phyloP scores from a whole-genome alignment of 371 early-diverging fungal genomes.

The Cokeromyces recurvatus region DNA sequence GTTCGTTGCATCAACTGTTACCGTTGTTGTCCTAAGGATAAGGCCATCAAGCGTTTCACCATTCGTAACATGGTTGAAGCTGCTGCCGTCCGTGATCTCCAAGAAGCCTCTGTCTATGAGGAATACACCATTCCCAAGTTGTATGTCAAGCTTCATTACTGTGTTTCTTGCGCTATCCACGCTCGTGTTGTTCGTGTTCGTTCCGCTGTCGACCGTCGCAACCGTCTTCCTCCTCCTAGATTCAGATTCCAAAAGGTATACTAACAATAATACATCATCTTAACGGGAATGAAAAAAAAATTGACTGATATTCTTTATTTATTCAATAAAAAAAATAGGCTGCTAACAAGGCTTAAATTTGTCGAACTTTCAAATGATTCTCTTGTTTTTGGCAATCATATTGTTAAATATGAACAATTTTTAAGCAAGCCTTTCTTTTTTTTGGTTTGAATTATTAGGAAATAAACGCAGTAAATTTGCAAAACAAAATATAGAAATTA shows the following conservation, averaged over 20 bases:
- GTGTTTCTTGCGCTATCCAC: conserved; percentile 99
- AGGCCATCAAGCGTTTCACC: conserved; percentile 98
- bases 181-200: conserved; percentile 96
- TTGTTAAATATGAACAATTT: no score
- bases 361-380: no score
- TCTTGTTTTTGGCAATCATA: no score
- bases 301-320: background rate
- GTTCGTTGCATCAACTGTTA: conserved; percentile 99
- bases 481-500: no score
- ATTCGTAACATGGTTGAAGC: conserved; percentile 98
- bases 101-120: conserved; percentile 93
- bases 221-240: conserved; percentile 90
- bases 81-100: conserved; percentile 96
- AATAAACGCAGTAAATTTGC: no score
- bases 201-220: conserved; percentile 85
- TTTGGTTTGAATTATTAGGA: no score
- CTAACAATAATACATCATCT: no score
- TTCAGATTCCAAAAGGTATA: conserved; percentile 74
- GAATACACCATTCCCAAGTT: conserved; percentile 97
- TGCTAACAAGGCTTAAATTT: conserved; percentile 29
- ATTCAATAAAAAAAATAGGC: no score
- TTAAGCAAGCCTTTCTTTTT: no score
- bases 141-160: conserved; percentile 97
- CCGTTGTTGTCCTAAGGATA: conserved; percentile 98
- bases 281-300: background rate